Conservation (phyloP, 208 protist genomes). For the Wallacemonas sp. region DNA sequence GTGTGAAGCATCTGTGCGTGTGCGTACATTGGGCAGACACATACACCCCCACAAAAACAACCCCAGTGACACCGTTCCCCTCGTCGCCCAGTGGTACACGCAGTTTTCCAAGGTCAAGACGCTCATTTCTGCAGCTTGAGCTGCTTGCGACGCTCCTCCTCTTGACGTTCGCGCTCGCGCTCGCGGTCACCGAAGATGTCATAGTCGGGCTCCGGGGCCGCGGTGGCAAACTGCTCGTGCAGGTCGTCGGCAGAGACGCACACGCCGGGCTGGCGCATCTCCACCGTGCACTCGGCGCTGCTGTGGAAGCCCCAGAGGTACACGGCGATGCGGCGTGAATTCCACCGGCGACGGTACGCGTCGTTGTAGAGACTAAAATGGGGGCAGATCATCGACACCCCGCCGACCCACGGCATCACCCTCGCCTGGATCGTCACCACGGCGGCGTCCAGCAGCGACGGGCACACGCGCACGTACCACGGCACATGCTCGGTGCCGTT, state of each 20-base stretch:
- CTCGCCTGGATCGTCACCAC: slow-evolving; percentile 55
- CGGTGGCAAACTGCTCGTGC: slow-evolving; percentile 67
- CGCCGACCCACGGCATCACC: slow-evolving; percentile 71
- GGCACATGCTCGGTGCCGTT: slow-evolving; percentile 28
- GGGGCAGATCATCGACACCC: slow-evolving; percentile 81
- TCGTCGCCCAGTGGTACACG: too few relatives aligned
- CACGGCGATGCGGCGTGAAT: slow-evolving; percentile 67
- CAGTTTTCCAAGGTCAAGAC: too few relatives aligned
- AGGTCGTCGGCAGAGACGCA: slow-evolving; percentile 72
- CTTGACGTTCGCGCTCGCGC: slow-evolving; percentile 46
- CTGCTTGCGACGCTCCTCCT: slow-evolving; percentile 37
- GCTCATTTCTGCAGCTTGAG: slow-evolving; percentile 26
- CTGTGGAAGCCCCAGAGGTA: slow-evolving; percentile 79
- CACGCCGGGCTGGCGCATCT: slow-evolving; percentile 75
- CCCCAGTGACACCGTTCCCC: too few relatives aligned
- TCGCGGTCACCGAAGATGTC: slow-evolving; percentile 79
- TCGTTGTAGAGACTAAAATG: slow-evolving; percentile 60
- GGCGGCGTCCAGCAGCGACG: slow-evolving; percentile 44
- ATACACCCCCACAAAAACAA: too few relatives aligned
- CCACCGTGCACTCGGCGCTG: slow-evolving; percentile 51
- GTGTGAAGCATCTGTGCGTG: too few relatives aligned
- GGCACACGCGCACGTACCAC: slow-evolving; percentile 49
- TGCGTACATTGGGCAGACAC: too few relatives aligned
- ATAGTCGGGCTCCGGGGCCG: slow-evolving; percentile 58
- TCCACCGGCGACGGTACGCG: slow-evolving; percentile 62